Evolutionary conservation across 2,329 filamentous ascomycete species (phyloP).

Genomic region (Talaromyces sp.): DNA sequence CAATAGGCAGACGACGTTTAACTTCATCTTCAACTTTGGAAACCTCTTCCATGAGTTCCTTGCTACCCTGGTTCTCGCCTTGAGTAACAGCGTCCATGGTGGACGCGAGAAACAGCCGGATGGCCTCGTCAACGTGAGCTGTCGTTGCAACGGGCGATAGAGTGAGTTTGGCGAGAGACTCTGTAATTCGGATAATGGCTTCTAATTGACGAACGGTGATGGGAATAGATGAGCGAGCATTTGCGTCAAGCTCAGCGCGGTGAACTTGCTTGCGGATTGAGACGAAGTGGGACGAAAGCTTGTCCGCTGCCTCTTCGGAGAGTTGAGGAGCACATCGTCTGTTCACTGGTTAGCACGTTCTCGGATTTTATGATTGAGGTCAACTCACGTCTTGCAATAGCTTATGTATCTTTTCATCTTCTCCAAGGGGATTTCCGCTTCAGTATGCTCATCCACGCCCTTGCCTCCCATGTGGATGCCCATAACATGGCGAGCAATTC

Average conservation of each 20-base stretch:
- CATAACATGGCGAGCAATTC: conserved; percentile 95
- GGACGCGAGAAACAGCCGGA: conserved; percentile 88
- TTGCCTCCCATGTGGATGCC: conserved; percentile 90
- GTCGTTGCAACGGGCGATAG: conserved; percentile 83
- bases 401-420: conserved; percentile 97
- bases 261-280: conserved; percentile 93
- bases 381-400: conserved; percentile 86
- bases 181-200: conserved; percentile 93
- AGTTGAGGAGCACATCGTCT: conserved; percentile 89
- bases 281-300: conserved; percentile 94
- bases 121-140: conserved; percentile 92
- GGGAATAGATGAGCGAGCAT: conserved; percentile 85
- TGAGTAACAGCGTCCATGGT: conserved; percentile 98
- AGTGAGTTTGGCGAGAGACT: conserved; percentile 86
- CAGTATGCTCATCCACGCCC: conserved; percentile 71
- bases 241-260: conserved; percentile 81
- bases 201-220: conserved; percentile 97
- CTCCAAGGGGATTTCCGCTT: conserved; percentile 86
- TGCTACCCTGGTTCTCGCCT: conserved; percentile 73
- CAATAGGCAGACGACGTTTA: conserved; percentile 79
- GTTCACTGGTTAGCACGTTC: conserved; percentile 17
- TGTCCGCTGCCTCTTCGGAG: conserved; percentile 85
- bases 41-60: conserved; percentile 87
- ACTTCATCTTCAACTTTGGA: conserved; percentile 83
- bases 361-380: neutral